Conservation (phyloP, 441 rosid species). For the Arabidopsis lyrata region DNA sequence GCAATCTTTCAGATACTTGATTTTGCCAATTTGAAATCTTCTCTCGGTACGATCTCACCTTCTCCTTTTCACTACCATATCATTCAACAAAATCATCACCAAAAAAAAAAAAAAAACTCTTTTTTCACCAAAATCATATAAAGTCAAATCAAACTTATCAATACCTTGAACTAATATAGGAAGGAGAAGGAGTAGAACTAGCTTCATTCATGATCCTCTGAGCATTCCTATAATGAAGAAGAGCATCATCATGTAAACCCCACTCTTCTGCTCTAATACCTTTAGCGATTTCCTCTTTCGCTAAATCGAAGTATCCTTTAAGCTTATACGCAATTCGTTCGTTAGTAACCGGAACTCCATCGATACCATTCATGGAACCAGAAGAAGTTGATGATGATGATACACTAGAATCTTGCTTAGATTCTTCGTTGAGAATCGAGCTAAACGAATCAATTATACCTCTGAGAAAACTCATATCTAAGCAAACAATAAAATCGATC, state of each 20-base stretch:
- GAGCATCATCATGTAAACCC: constrained; percentile 79
- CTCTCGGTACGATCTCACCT: constrained; percentile 78
- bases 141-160: background rate
- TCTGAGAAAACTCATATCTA: constrained; percentile 75
- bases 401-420: constrained; percentile 46
- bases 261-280: constrained; percentile 91
- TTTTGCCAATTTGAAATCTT: constrained; percentile 91
- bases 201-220: constrained; percentile 75
- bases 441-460: constrained; percentile 71
- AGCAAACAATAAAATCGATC: background rate
- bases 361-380: constrained; percentile 54
- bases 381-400: constrained; percentile 38
- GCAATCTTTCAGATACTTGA: constrained; percentile 85
- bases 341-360: constrained; percentile 56
- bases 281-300: constrained; percentile 77
- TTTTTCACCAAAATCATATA: background rate
- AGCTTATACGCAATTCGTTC: constrained; percentile 88
- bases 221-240: constrained; percentile 76
- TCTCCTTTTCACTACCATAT: constrained; percentile 71
- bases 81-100: background rate
- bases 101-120: background rate
- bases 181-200: constrained; percentile 69
- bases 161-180: constrained; percentile 72
- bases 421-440: constrained; percentile 56
- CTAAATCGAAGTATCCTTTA: constrained; percentile 87